These are phyloP conservation scores for Aspergillus sp. DNA, from an alignment of 2,329 filamentous ascomycete species.

Conservation along the genomic window DNA sequence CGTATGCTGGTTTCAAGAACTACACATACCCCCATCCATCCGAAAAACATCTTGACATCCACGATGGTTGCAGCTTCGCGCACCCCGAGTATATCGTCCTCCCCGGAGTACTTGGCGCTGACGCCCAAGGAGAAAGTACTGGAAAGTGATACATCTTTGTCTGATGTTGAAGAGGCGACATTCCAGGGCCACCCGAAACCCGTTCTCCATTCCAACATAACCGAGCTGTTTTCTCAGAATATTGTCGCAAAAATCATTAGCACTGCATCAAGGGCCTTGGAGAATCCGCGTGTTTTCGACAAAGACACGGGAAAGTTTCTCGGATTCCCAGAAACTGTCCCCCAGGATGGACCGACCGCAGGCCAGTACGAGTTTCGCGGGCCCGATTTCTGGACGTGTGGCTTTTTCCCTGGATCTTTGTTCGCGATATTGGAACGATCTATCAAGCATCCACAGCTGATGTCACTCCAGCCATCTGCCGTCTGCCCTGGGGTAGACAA, in stretches of 20 bases:
- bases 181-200: neutral
- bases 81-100: slow-evolving; percentile 4
- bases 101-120: neutral
- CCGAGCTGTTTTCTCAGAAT: slow-evolving; percentile 15
- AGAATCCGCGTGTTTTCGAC: neutral
- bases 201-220: neutral
- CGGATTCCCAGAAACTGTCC: slow-evolving; percentile 10
- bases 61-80: slow-evolving; percentile 1
- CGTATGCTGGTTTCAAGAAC: too few relatives aligned
- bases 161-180: neutral
- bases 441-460: slow-evolving; percentile 4
- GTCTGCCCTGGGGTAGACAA: neutral
- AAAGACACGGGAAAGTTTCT: neutral
- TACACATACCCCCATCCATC: neutral
- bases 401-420: slow-evolving; percentile 21
- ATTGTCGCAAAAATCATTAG: slow-evolving; percentile 16
- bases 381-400: slow-evolving; percentile 25
- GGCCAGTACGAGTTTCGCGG: slow-evolving; percentile 13
- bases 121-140: neutral
- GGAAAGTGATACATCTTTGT: slow-evolving; percentile 7
- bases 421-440: slow-evolving; percentile 18
- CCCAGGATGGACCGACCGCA: slow-evolving; percentile 11
- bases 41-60: neutral
- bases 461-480: too few relatives aligned
- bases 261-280: neutral